Percentiles rank a stretch among this genome's conserved stretches.
These are phyloP conservation scores for Sphaerulina vaccinii DNA, from an alignment of 2,329 filamentous ascomycete species.

Conservation along the genomic window DNA sequence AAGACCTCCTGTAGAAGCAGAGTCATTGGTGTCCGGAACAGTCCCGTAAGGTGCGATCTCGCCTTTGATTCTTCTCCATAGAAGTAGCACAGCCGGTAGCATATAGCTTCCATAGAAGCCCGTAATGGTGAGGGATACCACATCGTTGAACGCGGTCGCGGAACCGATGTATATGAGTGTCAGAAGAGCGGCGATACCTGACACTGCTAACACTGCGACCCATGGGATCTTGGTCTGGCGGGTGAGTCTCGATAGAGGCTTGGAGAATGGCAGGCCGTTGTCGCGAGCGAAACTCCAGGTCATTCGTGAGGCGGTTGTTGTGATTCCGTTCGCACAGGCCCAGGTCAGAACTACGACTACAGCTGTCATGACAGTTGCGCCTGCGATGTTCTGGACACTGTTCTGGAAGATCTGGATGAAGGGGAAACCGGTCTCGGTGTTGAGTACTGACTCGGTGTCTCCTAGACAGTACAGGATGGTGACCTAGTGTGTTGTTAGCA, in stretches of 20 bases:
- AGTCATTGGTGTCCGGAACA: slow-evolving; percentile 21
- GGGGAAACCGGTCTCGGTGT: slow-evolving; percentile 48
- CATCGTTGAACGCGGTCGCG: slow-evolving; percentile 46
- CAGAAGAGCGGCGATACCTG: slow-evolving; percentile 53
- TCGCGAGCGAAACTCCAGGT: slow-evolving; percentile 46
- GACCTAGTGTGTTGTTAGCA: background rate
- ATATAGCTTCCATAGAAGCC: slow-evolving; percentile 49
- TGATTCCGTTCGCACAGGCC: slow-evolving; percentile 38
- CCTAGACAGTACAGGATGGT: slow-evolving; percentile 48
- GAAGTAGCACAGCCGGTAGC: slow-evolving; percentile 41
- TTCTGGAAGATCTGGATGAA: slow-evolving; percentile 53
- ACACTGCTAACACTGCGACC: slow-evolving; percentile 43
- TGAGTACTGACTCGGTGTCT: slow-evolving; percentile 43
- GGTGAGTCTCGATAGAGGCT: slow-evolving; percentile 39
- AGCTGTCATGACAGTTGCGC: slow-evolving; percentile 49
- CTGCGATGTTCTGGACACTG: slow-evolving; percentile 44
- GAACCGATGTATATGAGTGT: slow-evolving; percentile 46
- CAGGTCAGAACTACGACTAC: slow-evolving; percentile 42
- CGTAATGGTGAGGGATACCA: slow-evolving; percentile 46
- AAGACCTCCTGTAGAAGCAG: slow-evolving; percentile 2
- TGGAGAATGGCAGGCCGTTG: slow-evolving; percentile 41
- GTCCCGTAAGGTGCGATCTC: slow-evolving; percentile 42
- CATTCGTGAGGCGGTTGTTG: slow-evolving; percentile 44
- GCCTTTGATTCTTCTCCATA: slow-evolving; percentile 44
- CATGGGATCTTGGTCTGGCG: slow-evolving; percentile 33